Conservation (phyloP, 345 rosid genomes). For the Citrus glauca region DNA sequence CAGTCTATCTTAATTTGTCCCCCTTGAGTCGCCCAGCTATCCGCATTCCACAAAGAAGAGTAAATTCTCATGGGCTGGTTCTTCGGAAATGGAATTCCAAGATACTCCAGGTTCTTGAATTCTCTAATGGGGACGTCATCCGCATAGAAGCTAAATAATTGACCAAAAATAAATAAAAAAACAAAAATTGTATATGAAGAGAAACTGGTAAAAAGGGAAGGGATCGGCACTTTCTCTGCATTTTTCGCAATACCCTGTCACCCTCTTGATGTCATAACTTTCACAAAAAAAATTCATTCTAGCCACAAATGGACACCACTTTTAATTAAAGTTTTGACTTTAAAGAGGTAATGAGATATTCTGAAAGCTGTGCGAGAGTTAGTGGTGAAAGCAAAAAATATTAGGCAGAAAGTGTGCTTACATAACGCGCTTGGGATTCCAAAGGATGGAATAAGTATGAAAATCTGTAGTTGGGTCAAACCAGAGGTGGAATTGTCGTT, state of each 20-base stretch:
- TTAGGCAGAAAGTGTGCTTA: conserved; percentile 19
- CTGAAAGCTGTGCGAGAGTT: not conserved
- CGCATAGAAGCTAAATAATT: conserved; percentile 33
- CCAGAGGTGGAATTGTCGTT: conserved; percentile 80
- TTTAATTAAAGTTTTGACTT: too few species aligned
- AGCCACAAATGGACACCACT: too few species aligned
- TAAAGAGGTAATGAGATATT: not conserved
- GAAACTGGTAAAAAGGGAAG: too few species aligned
- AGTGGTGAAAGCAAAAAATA: not conserved
- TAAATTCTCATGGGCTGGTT: conserved; percentile 57
- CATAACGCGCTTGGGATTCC: conserved; percentile 57
- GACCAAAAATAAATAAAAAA: not conserved
- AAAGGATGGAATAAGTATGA: conserved; percentile 66
- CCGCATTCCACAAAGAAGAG: conserved; percentile 65
- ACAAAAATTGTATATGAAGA: too few species aligned
- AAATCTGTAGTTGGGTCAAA: conserved; percentile 65
- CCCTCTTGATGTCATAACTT: too few species aligned
- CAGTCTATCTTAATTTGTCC: conserved; percentile 61
- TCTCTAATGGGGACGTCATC: conserved; percentile 48
- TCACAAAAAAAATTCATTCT: too few species aligned
- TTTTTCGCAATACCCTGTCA: too few species aligned
- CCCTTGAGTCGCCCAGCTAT: conserved; percentile 68
- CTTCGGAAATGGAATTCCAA: conserved; percentile 45
- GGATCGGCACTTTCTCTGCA: too few species aligned
- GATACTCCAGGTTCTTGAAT: conserved; percentile 53